Evolutionary conservation across 106 monocot genomes (phyloP).

Genomic region (Iris macrosiphon): DNA sequence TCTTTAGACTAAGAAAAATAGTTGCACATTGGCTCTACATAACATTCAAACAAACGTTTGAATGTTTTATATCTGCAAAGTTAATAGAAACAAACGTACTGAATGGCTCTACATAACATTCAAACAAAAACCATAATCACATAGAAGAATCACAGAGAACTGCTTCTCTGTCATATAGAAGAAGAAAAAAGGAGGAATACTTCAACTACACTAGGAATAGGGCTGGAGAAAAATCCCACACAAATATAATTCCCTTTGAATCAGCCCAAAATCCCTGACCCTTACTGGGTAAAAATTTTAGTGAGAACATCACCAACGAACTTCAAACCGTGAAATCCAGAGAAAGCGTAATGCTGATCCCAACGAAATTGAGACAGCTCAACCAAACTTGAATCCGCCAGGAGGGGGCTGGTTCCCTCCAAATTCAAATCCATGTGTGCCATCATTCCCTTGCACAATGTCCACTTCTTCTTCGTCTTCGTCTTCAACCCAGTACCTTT

Average conservation of each 20-base stretch:
- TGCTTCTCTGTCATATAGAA: background rate
- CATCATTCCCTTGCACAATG: background rate
- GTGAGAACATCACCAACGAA: background rate
- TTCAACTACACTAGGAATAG: background rate
- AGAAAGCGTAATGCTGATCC: background rate
- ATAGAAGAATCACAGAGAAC: background rate
- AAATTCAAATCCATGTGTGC: background rate
- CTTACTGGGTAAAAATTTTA: background rate
- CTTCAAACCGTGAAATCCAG: background rate
- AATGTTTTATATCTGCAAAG: no score
- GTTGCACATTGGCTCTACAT: no score
- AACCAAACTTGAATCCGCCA: conserved; percentile 20
- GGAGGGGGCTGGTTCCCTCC: background rate
- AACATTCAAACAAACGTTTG: no score
- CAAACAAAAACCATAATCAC: background rate
- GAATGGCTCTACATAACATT: no score
- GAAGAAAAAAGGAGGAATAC: background rate
- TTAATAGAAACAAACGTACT: no score
- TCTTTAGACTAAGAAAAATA: no score
- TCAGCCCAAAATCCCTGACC: conserved; percentile 19
- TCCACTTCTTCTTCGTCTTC: conserved; percentile 7
- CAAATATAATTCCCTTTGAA: background rate
- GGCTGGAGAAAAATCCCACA: background rate
- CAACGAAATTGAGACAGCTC: background rate
- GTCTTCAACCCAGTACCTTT: conserved; percentile 23